A percentile compares a stretch with the other conserved stretches of the same genome.
phyloP scores from a whole-genome alignment of 2,329 filamentous ascomycete species.

The Colletotrichum sp. region DNA sequence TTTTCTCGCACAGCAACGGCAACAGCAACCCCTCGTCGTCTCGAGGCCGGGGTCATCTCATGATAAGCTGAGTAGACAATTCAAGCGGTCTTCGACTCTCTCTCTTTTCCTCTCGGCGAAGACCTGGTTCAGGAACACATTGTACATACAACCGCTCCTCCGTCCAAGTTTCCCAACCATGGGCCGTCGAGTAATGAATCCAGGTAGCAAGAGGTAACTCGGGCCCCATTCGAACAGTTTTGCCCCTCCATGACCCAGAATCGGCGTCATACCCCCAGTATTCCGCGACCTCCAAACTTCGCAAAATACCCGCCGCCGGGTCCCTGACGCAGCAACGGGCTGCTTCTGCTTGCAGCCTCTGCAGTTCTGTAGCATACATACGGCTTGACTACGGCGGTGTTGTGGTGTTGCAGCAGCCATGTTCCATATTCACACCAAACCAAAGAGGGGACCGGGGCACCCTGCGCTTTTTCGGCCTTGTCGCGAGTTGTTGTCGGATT shows the following conservation, averaged over 20 bases:
- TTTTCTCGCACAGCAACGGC: neutral
- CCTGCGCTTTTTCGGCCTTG: neutral
- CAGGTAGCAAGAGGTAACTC: neutral
- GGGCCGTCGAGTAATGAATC: neutral
- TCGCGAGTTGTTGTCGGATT: neutral
- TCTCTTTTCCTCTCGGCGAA: neutral
- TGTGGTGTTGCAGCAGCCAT: neutral
- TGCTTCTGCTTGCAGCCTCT: neutral
- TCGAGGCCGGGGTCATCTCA: neutral
- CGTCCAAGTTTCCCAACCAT: neutral
- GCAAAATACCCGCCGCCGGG: neutral
- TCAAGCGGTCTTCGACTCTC: neutral
- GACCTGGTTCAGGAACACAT: neutral
- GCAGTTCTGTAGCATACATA: neutral
- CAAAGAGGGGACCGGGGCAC: neutral
- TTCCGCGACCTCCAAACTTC: neutral
- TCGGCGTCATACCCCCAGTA: slow-evolving; percentile 18
- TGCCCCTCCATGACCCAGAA: slow-evolving; percentile 20
- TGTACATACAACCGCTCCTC: neutral
- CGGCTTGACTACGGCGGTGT: neutral
- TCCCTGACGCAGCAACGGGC: neutral
- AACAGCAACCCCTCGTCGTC: neutral
- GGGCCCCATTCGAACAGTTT: neutral
- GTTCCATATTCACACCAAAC: neutral
- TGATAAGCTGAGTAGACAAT: neutral